Conservation (phyloP, 495 filamentous ascomycete genomes). For the Xylaria intraflava region DNA sequence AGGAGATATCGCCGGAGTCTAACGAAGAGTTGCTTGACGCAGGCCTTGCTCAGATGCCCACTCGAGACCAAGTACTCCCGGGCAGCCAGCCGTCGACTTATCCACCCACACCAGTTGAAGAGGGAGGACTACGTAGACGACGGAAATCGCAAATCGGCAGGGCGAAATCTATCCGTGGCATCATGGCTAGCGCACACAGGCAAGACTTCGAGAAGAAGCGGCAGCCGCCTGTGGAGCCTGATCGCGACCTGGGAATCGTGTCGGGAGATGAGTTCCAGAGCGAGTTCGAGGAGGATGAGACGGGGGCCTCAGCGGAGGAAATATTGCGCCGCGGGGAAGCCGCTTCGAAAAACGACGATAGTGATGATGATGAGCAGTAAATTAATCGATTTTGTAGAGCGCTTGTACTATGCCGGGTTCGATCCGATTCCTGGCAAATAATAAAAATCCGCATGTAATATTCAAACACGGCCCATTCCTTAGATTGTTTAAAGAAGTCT, state of each 20-base stretch:
- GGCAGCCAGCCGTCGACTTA: constrained; percentile 6
- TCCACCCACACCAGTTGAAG: constrained; percentile 26
- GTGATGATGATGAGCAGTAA: constrained; percentile 3
- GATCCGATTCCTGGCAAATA: no score
- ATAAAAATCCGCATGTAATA: no score
- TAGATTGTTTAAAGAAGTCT: not conserved
- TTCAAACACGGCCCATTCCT: not conserved
- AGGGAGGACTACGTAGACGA: constrained; percentile 34
- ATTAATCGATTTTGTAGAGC: constrained; percentile 5
- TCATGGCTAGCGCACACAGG: constrained; percentile 68
- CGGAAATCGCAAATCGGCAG: constrained; percentile 20
- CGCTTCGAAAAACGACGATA: constrained; percentile 8
- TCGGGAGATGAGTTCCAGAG: constrained; percentile 16
- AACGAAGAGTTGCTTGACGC: not conserved
- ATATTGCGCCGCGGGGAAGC: constrained; percentile 18
- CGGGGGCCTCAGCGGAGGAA: constrained; percentile 23
- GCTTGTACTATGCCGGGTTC: no score
- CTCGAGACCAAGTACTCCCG: constrained; percentile 11
- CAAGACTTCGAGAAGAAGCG: constrained; percentile 81
- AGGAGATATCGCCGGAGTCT: constrained; percentile 11
- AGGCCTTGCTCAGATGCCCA: constrained; percentile 9
- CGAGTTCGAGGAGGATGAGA: constrained; percentile 33
- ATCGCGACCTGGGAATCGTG: not conserved
- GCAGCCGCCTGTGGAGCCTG: constrained; percentile 27
- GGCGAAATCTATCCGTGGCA: constrained; percentile 48